Evolutionary conservation across 2,329 filamentous ascomycete species (phyloP).

Genomic region (Verticillium nubilum): DNA sequence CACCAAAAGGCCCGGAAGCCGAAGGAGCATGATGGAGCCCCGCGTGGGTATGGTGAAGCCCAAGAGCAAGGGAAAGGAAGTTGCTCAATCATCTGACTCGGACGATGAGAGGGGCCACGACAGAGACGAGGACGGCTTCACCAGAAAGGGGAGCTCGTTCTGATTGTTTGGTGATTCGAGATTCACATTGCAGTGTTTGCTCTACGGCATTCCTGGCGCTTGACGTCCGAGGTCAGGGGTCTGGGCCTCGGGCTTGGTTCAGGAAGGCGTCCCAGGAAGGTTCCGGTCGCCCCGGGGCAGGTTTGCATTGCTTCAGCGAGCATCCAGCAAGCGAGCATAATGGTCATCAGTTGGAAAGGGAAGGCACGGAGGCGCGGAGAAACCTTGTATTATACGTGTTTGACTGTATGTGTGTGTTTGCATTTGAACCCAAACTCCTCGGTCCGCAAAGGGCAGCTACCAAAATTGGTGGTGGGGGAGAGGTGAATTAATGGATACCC

Average conservation of each 20-base stretch:
- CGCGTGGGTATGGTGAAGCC: conserved; percentile 24
- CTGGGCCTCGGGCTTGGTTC: background rate
- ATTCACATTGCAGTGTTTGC: background rate
- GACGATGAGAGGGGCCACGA: conserved; percentile 27
- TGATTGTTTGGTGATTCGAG: conserved; percentile 15
- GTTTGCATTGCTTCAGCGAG: background rate
- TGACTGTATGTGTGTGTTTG: background rate
- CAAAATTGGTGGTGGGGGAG: background rate
- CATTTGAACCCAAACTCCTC: background rate
- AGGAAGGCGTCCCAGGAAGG: background rate
- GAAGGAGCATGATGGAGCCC: conserved; percentile 36
- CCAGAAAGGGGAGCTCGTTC: conserved; percentile 36
- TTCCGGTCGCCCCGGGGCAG: background rate
- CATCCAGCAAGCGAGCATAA: background rate
- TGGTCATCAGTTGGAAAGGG: background rate
- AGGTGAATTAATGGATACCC: background rate
- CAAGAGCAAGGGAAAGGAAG: conserved; percentile 45
- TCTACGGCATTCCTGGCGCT: background rate
- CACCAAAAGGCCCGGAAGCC: conserved; percentile 28
- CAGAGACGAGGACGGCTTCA: conserved; percentile 19
- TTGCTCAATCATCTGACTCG: conserved; percentile 25
- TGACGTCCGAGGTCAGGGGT: background rate
- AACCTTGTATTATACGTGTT: background rate
- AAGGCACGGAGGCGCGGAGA: background rate
- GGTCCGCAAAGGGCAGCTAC: background rate